Evolutionary conservation across 805 yeast genomes (phyloP), one percentile per base, ranked within the genome.

Genomic region (Metschnikowia shivogae): DNA sequence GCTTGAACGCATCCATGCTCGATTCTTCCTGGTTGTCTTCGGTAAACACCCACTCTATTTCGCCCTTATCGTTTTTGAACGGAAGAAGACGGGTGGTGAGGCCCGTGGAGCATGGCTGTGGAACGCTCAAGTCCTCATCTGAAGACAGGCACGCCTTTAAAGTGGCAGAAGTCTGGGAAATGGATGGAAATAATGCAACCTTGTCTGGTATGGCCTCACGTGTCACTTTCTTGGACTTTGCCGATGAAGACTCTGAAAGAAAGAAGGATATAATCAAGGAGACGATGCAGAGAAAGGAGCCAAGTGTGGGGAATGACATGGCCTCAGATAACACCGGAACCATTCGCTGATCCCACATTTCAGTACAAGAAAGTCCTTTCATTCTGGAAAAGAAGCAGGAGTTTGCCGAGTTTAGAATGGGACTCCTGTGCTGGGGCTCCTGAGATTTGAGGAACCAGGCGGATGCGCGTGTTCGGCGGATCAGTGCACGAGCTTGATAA

Each of bases 11-110:
- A 28, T 65, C 68, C 39, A 63, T 52, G 46, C 62, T 68, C 42
- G 52, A 42, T 5, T 59, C 66, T 12, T 58, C 52, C 12, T 41
- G 50, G 14, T 46, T 38, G 57, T 70, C 74, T 34, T 77, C 80
- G 20, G 76, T 72, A 44, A 81, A 70, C 12, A 72, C 71, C 79
- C 84, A 81, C 45, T 77, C 81, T 12, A 80, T 70, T 49, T 77
- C 80, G 3, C 85, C 86, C 29, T 71, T 68, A 12, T 59, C 62
- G 53, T 77, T 78, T 39, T 73, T 75, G 49, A 72, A 67, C 4
- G 83, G 80, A n/a, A 77, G 60, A 36, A 78, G 64, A 42, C 76
- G 67, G 2, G 81, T 67, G 31, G 77, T 68, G 40, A 67, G 54
- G 13, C 72, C 70, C 9, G 82, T 78, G 24, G 84, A 75, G 57